phyloP scores from a whole-genome alignment of 495 filamentous ascomycete genomes.

The Penicillium lividum region DNA sequence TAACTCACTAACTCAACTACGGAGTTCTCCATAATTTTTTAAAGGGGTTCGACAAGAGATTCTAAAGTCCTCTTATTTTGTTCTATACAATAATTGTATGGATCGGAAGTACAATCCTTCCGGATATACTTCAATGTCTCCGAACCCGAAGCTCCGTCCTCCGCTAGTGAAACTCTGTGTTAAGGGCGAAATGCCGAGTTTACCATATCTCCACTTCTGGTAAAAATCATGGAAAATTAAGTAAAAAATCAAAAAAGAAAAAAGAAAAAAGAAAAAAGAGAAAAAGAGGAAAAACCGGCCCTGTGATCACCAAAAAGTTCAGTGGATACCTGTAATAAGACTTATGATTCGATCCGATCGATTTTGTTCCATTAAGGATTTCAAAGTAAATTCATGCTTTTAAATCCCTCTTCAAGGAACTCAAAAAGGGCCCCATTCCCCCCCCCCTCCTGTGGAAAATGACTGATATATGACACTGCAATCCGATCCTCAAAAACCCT shows the following conservation, averaged over 20 bases:
- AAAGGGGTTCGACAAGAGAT: no score
- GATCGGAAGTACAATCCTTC: neutral
- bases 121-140: conserved; percentile 32
- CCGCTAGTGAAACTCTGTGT: conserved; percentile 15
- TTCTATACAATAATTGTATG: no score
- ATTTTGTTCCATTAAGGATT: neutral
- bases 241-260: conserved; percentile 9
- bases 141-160: conserved; percentile 28
- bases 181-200: conserved; percentile 27
- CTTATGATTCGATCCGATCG: conserved; percentile 27
- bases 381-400: conserved; percentile 2
- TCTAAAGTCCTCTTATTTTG: no score
- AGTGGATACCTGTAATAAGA: conserved; percentile 13
- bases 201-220: conserved; percentile 18
- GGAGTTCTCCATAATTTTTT: no score
- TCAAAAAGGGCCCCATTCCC: conserved; percentile 14
- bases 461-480: conserved; percentile 24
- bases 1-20: no score
- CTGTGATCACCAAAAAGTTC: conserved; percentile 17
- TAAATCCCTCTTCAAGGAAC: conserved; percentile 14
- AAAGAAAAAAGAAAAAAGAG: conserved; percentile 14
- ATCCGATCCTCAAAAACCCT: conserved; percentile 4
- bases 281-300: conserved; percentile 15
- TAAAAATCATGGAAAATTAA: conserved; percentile 11
- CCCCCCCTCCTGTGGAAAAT: conserved; percentile 9